Percentiles rank a stretch among this genome's conserved stretches.
Evolutionary conservation across 345 rosid species (phyloP).

Genomic region (Eucalyptus sp.): DNA sequence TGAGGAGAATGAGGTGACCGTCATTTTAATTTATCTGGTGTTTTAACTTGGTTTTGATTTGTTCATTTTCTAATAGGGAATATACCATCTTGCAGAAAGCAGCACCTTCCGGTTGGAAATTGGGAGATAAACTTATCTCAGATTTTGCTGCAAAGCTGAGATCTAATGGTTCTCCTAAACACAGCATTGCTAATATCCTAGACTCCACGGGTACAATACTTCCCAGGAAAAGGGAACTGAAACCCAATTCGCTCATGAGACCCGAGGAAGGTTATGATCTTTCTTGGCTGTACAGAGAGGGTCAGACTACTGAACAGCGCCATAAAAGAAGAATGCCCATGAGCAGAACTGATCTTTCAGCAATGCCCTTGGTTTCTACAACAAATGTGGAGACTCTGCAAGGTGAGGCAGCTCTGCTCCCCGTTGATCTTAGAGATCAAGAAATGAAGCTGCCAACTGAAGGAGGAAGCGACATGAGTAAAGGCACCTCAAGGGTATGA

Average conservation of each 20-base stretch:
- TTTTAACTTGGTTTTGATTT: neutral
- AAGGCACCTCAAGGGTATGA: neutral
- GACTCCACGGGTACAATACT: neutral
- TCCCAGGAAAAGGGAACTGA: neutral
- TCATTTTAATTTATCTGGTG: neutral
- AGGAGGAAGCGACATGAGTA: neutral
- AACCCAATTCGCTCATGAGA: fast-evolving
- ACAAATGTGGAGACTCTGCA: fast-evolving
- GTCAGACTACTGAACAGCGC: neutral
- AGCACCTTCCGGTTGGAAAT: conserved; percentile 27
- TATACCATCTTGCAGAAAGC: conserved; percentile 13
- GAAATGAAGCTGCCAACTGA: fast-evolving
- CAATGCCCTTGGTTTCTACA: fast-evolving
- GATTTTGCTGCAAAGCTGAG: conserved; percentile 40
- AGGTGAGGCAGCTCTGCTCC: neutral
- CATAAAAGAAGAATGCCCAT: fast-evolving
- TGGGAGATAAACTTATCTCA: conserved; percentile 40
- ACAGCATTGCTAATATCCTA: neutral
- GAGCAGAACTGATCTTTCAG: neutral
- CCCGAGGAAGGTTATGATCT: neutral
- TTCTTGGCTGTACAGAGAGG: neutral
- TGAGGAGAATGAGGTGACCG: conserved; percentile 44
- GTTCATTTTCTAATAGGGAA: neutral
- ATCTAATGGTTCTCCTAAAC: conserved; percentile 11
- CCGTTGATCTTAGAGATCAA: neutral